phyloP scores from a whole-genome alignment of 768 basidiomycete species.

The Lactarius indigo region DNA sequence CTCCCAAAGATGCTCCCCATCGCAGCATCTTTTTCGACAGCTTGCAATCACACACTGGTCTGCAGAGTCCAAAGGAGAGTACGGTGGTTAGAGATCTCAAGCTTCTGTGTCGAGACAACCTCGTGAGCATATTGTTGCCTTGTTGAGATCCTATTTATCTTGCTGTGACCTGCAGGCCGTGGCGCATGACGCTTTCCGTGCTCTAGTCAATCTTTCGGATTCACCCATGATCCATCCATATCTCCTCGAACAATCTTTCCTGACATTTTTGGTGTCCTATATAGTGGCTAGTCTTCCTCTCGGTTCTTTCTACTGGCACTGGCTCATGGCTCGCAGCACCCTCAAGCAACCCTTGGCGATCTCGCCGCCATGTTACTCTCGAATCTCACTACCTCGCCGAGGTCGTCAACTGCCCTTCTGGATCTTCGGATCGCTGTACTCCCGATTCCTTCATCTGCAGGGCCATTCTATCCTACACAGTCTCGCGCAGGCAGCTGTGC shows the following conservation, averaged over 20 bases:
- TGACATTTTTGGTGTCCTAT: conserved; percentile 83
- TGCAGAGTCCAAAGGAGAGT: conserved; percentile 58
- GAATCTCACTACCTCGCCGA: conserved; percentile 79
- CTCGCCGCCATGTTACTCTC: conserved; percentile 96
- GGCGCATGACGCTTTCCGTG: conserved; percentile 93
- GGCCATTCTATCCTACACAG: conserved; percentile 65
- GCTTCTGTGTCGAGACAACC: conserved; percentile 82
- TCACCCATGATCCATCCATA: conserved; percentile 61
- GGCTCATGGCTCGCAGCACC: conserved; percentile 30
- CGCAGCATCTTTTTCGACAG: conserved; percentile 72
- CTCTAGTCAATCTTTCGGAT: conserved; percentile 91
- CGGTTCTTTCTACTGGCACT: not conserved
- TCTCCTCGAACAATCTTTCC: conserved; percentile 68
- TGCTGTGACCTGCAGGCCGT: conserved; percentile 51
- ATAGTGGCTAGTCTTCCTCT: conserved; percentile 64
- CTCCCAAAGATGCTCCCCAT: conserved; percentile 64
- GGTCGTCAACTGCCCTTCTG: conserved; percentile 61
- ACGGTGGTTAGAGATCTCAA: conserved; percentile 78
- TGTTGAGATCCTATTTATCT: conserved; percentile 1
- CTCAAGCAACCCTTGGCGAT: conserved; percentile 88
- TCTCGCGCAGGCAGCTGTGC: conserved; percentile 80
- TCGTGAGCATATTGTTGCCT: conserved; percentile 44
- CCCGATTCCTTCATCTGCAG: conserved; percentile 43
- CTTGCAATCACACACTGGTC: conserved; percentile 47
- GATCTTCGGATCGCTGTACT: conserved; percentile 64